Evolutionary conservation across 257 asterid genomes (phyloP), one percentile per base, ranked within the genome.

Genomic region (Petunia secreta): DNA sequence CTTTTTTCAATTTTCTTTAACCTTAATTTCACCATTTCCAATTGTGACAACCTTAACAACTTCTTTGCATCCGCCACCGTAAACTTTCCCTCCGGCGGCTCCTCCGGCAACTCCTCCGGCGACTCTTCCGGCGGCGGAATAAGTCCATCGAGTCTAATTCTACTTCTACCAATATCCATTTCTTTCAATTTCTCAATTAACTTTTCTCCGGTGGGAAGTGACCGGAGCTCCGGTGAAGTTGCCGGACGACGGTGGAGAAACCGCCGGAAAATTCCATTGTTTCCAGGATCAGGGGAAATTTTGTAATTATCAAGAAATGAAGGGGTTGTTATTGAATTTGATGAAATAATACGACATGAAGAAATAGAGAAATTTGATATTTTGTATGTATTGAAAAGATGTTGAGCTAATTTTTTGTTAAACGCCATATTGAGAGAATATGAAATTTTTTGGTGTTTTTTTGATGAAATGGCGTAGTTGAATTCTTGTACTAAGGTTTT

Each of bases 21-120:
- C 55, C 5, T 82, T 44, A 8, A 16, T 52, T 77, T 82, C 57
- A 82, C 60, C 82, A 39, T 78, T 58, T 82, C 85, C 82, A 82
- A 6, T 77, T 82, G 82, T 36, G 83, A 80, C 10, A 71, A 0
- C 16, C 52, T 75, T 36, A 80, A 10, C 8, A 80, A 9, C 75
- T 80, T 80, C 83, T 44, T 71, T 15, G 74, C 83, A 53, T 80
- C 80, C 0, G 40, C 63, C 80, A 73, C 65, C 34, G 83, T 67
- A 68, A 80, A 40, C 6, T 58, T 71, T 1, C 74, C 58, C 13
- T 44, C 62, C 40, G 54, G 25, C 50, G 54, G 3, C 3, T 15
- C 6, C 76, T 69, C 80, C 2, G 71, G 58, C 63, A 8, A 8
- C 59, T 63, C 63, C 15, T 34, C 6, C 7, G 62, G 78, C 62